These are phyloP conservation scores for Graphiopsis chlorocephala DNA, from an alignment of 2,329 filamentous ascomycete species.

Conservation along the genomic window DNA sequence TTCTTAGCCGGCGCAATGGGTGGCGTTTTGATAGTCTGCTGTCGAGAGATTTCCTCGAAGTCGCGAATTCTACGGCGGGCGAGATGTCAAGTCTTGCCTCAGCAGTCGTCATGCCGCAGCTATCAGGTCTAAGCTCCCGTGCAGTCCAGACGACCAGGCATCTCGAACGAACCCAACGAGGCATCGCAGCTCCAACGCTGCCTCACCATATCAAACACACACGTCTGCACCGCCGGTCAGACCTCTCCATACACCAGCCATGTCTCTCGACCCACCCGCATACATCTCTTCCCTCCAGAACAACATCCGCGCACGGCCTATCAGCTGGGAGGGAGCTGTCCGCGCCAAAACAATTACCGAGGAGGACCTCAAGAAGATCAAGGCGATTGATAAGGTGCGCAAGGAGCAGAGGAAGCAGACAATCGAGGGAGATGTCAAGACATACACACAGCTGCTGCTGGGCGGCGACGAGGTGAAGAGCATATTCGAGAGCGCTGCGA, in stretches of 20 bases:
- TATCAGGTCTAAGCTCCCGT: conserved; percentile 11
- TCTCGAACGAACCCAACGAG: conserved; percentile 2
- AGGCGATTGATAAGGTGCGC: conserved; percentile 92
- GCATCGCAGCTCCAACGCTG: conserved; percentile 5
- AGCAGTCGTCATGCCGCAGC: neutral
- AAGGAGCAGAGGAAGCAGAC: conserved; percentile 84
- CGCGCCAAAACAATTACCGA: conserved; percentile 92
- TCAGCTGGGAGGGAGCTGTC: conserved; percentile 96
- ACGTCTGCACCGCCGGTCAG: neutral
- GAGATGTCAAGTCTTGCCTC: neutral
- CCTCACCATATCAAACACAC: neutral
- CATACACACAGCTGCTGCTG: conserved; percentile 77
- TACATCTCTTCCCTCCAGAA: conserved; percentile 87
- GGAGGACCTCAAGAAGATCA: conserved; percentile 90
- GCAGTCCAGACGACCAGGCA: conserved; percentile 6
- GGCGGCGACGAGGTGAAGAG: conserved; percentile 65
- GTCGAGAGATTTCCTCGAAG: conserved; percentile 8
- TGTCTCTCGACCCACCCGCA: conserved; percentile 89
- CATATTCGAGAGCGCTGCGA: conserved; percentile 80
- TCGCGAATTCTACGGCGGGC: conserved; percentile 5
- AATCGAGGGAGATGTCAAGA: conserved; percentile 74
- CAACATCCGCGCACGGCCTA: conserved; percentile 93
- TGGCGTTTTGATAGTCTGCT: conserved; percentile 4
- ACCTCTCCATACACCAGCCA: conserved; percentile 38
- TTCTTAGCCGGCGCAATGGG: neutral